Conservation (phyloP, 1,284 basidiomycete genomes). For the Volvariella surrecta region DNA sequence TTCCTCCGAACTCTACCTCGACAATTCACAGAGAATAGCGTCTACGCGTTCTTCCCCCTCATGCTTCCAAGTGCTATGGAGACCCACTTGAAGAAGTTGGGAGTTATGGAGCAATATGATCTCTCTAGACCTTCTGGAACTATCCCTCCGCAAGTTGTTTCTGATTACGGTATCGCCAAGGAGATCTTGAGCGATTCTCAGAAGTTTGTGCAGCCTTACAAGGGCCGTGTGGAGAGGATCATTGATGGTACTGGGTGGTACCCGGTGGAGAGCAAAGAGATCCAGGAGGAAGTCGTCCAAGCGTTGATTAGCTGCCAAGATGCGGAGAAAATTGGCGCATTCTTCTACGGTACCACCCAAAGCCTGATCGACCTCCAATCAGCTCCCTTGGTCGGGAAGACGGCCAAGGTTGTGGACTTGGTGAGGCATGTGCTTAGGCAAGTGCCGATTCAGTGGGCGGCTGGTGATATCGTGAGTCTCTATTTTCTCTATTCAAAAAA, state of each 20-base stretch:
- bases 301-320: constrained; percentile 25
- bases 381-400: constrained; percentile 43
- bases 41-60: constrained; percentile 83
- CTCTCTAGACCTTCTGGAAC: constrained; percentile 33
- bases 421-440: constrained; percentile 61
- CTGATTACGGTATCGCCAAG: constrained; percentile 41
- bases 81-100: constrained; percentile 45
- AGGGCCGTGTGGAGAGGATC: constrained; percentile 38
- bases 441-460: constrained; percentile 61
- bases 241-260: constrained; percentile 58
- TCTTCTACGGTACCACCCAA: constrained; percentile 54
- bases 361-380: constrained; percentile 45
- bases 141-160: constrained; percentile 22
- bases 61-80: constrained; percentile 70
- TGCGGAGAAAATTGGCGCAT: constrained; percentile 41
- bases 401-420: constrained; percentile 52
- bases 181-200: constrained; percentile 40
- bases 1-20: constrained; percentile 67
- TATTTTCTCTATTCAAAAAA: not conserved
- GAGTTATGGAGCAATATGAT: constrained; percentile 43
- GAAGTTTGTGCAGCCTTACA: constrained; percentile 41
- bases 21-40: constrained; percentile 59
- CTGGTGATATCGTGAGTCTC: constrained; percentile 54
- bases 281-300: constrained; percentile 39
- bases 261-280: constrained; percentile 37